Base-by-base conservation (phyloP, 306 rosid genomes). In the Arachis hypogaea region DNA sequence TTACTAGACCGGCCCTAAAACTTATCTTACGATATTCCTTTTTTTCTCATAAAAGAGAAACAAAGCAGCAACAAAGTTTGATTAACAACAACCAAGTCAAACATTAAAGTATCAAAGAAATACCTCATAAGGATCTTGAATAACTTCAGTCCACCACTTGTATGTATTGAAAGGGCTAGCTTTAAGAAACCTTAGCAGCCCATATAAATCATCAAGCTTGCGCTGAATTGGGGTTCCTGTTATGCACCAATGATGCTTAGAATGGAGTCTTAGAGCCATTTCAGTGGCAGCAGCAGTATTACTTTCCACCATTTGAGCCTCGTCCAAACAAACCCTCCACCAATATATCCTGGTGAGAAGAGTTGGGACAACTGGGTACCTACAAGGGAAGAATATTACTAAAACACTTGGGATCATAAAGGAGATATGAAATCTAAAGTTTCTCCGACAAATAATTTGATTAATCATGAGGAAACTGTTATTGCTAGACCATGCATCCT, bases 311-410 rank as follows among this genome's bases (percentile, higher is more conserved):
- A 94, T 94, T 79, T 94, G 98, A 75, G 91, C 96, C 90, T 94
- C 98, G 80, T 94, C 98, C 85, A 94, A 82, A 82, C 98, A 94
- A 81, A 94, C 77, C 82, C 98, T 89, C 97, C 98, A 94, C 97
- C 98, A 94, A 77, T 80, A 86, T 84, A 91, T 88, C 87, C 95
- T 91, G 55, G 98, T 94, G 69, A 94, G 96, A 68, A 76, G 82
- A 61, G 97, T 94, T 74, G 98, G 98, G 80, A 88, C 73, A 77
- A 94, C 96, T 47, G 96, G 98, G 81, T 89, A 94, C 83, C 98
- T 91, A 71, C 71, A 77, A 82, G 64, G 75, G 57, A 61, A 70
- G 36, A 51, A 56, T 44, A 66, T 57, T 60, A 57, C 36, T 51
- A 56, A 68, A 64, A 64, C 45, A 79, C 64, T 62, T 54, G 51